Evolutionary conservation across 1,139 yeast species (phyloP), one percentile per base, ranked within the genome.

Genomic region (Fermentozyma sake): DNA sequence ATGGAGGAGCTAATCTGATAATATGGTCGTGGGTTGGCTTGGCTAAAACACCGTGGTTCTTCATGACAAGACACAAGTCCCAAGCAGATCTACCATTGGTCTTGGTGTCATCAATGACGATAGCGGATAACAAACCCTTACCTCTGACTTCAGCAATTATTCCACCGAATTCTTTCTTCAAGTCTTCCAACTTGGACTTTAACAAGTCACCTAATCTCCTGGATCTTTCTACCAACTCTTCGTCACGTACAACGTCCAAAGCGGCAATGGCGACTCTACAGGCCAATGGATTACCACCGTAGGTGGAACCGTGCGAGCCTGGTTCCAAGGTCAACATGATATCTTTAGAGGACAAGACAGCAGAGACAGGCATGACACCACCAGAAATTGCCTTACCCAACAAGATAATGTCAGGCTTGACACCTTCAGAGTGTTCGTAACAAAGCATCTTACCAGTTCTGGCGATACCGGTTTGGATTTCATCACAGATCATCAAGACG

Each of bases 1-100:
- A 68, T 12, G 98, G 97, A 32, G 98, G 98, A 6, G 97, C 96
- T 55, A 89, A 70, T 65, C 98, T 81, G 53, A 89, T 89, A 48
- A 91, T 89, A 56, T 86, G 82, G 50, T 87, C 96, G 55, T 89
- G 98, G 3, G 98, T 89, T 43, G 97, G 97, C 66, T 89, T 89
- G 41, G 98, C 97, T 51, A 89, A 68, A 17, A 89, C 82, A 33
- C 98, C 98, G 39, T 76, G 67, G 34, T 83, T 77, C 61, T 84
- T 87, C 93, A 91, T 81, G 46, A 85, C 62, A 48, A 89, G 56
- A 62, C 98, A 89, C 47, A 89, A 71, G 54, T 89, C 97, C 97
- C 97, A 91, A 3, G 97, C 97, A 21, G 93, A 72, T 58, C 91
- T 78, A 37, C 96, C 96, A 51, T 81, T 80, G 35, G 96, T 77